phyloP scores from a whole-genome alignment of 1,284 basidiomycete species.

The Hypsizygus ulmarius region DNA sequence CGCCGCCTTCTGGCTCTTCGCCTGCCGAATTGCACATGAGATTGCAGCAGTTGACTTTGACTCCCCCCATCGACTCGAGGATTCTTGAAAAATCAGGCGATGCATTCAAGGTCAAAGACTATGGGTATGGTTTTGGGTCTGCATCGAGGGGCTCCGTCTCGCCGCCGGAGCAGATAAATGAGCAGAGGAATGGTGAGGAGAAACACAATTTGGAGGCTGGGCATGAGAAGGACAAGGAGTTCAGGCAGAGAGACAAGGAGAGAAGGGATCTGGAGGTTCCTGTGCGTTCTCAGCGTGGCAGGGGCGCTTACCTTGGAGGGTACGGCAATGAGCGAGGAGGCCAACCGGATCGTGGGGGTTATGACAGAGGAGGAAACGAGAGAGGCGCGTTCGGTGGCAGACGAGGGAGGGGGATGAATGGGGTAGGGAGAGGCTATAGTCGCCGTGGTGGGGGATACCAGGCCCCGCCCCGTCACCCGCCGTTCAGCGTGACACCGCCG shows the following conservation, averaged over 20 bases:
- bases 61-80: not conserved
- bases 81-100: slow-evolving; percentile 10
- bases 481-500: slow-evolving; percentile 35
- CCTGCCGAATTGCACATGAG: slow-evolving; percentile 10
- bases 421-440: slow-evolving; percentile 21
- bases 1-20: not conserved
- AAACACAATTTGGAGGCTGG: slow-evolving; percentile 18
- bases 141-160: slow-evolving; percentile 2
- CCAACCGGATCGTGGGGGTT: slow-evolving; percentile 10
- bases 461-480: slow-evolving; percentile 26
- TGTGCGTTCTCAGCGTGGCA: slow-evolving; percentile 24
- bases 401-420: slow-evolving; percentile 28
- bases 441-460: slow-evolving; percentile 28
- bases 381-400: slow-evolving; percentile 21
- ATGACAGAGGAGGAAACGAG: slow-evolving; percentile 27
- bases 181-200: slow-evolving; percentile 15
- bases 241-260: slow-evolving; percentile 17
- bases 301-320: slow-evolving; percentile 20
- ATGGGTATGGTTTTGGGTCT: slow-evolving; percentile 56
- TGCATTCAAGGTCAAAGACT: slow-evolving; percentile 59
- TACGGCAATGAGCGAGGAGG: not conserved
- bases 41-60: slow-evolving; percentile 8
- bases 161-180: not conserved
- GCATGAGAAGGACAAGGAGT: slow-evolving; percentile 16
- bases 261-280: slow-evolving; percentile 12